Base-by-base conservation (phyloP, 176 grass and related monocot genomes). In the Musa beccarii region DNA sequence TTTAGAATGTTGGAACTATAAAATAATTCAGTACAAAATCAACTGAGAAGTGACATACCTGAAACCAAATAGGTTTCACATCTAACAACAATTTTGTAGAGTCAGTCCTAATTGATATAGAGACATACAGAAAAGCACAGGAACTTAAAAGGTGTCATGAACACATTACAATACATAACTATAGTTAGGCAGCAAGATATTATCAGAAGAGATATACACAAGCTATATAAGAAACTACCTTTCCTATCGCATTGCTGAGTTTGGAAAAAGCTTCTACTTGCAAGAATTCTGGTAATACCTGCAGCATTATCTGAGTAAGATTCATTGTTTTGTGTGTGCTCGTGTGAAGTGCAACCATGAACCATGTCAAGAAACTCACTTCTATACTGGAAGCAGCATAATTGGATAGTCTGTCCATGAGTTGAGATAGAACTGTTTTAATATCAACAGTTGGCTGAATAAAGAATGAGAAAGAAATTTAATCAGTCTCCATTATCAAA, bases 201-300 rank as follows among this genome's bases (percentile, higher is more conserved):
- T 23, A 54, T 63, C 34, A n/a, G 11, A 52, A 50, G 68, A 52
- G 29, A 65, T 23, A 11, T 10, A 64, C 34, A 76, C 52, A 11
- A 51, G 2, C 7, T 22, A 34, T 15, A 23, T 17, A 10, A 43
- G 24, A 26, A 73, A 71, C 63, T 84, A 94, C 95, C 88, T 98
- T 93, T 86, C 90, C 95, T 82, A 98, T 93, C 53, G 90, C 95
- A 82, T 81, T 94, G 79, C 95, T 94, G 74, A 94, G 87, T 75
- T 98, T 98, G 24, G 86, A 80, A 93, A 94, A 98, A 80, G 95
- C 88, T 98, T 98, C 95, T 29, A 98, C 95, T 98, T 98, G 90
- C 74, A 94, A 86, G 66, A 99, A 91, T 71, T 99, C 95, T 78
- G 90, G 90, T 43, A 99, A 84, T 72, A 99, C 84, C 90, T 99